Evolutionary conservation across 331 rosid genomes (phyloP).

Genomic region (Ulmus americana): DNA sequence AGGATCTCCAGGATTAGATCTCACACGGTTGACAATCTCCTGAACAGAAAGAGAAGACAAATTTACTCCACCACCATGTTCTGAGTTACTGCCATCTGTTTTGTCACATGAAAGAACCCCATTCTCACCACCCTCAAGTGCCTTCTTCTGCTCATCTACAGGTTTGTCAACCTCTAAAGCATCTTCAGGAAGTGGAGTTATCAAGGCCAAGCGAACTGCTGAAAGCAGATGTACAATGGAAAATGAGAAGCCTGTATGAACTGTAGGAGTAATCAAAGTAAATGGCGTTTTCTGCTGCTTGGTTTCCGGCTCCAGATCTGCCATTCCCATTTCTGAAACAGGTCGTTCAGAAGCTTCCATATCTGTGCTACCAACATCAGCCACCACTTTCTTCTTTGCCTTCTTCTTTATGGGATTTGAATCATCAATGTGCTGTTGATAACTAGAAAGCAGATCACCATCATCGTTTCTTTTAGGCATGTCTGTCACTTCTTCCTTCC

Average conservation of each 20-base stretch:
- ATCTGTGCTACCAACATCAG: constrained; percentile 48
- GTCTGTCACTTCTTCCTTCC: constrained; percentile 42
- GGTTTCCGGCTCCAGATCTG: constrained; percentile 63
- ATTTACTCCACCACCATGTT: constrained; percentile 43
- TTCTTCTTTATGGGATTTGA: constrained; percentile 48
- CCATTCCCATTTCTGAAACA: constrained; percentile 40
- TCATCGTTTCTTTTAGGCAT: constrained; percentile 43
- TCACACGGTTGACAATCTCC: constrained; percentile 77
- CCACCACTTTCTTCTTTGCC: constrained; percentile 61
- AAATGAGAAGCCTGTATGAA: constrained; percentile 89
- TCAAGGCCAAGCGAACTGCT: constrained; percentile 90
- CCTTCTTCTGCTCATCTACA: constrained; percentile 38
- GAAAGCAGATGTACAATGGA: constrained; percentile 90
- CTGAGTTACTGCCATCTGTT: constrained; percentile 29
- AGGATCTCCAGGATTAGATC: constrained; percentile 91
- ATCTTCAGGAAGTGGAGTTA: constrained; percentile 57
- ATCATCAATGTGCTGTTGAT: constrained; percentile 32
- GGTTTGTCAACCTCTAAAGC: constrained; percentile 47
- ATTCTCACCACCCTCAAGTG: constrained; percentile 35
- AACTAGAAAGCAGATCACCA: constrained; percentile 36
- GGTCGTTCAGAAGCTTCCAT: constrained; percentile 55
- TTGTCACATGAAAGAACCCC: constrained; percentile 40
- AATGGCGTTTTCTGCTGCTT: constrained; percentile 78
- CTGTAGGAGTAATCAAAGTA: constrained; percentile 80
- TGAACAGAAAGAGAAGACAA: constrained; percentile 63